phyloP scores from a whole-genome alignment of 1,284 basidiomycete species.

The Rhodotorula sp. region DNA sequence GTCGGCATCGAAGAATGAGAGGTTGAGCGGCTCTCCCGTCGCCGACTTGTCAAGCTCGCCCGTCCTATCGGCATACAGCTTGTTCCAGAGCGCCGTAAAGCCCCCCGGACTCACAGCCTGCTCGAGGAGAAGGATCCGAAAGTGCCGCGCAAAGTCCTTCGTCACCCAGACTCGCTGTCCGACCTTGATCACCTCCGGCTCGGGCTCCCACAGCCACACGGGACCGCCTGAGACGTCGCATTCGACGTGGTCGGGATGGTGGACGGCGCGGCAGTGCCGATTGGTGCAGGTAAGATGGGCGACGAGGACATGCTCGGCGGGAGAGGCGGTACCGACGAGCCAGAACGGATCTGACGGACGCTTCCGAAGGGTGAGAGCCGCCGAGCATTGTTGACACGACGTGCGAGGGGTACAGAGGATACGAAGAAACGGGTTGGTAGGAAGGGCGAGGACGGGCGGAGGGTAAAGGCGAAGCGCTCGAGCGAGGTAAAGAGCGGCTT shows the following conservation, averaged over 20 bases:
- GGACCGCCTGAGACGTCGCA: not conserved
- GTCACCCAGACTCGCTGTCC: constrained; percentile 16
- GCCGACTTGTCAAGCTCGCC: not conserved
- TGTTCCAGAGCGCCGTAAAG: constrained; percentile 12
- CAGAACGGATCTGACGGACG: not conserved
- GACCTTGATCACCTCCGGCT: constrained; percentile 9
- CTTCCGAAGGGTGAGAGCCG: constrained; percentile 7
- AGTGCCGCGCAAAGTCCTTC: not conserved
- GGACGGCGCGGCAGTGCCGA: constrained; percentile 1
- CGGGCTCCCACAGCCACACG: constrained; percentile 21
- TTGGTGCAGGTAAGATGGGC: constrained; percentile 16
- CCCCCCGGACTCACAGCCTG: constrained; percentile 11
- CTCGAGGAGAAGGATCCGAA: not conserved
- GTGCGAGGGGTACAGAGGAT: constrained; percentile 21
- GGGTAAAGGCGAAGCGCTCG: constrained; percentile 6
- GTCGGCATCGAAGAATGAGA: not conserved
- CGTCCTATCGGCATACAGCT: not conserved
- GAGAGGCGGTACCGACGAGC: constrained; percentile 6
- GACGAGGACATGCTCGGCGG: constrained; percentile 3
- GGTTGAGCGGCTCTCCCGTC: not conserved
- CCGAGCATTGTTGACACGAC: constrained; percentile 11
- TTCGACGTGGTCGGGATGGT: constrained; percentile 31
- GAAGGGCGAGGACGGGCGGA: not conserved
- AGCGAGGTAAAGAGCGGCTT: constrained; percentile 4
- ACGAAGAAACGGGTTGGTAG: not conserved